Evolutionary conservation across 2,329 filamentous ascomycete genomes (phyloP).

Genomic region (Diaporthe vexans): DNA sequence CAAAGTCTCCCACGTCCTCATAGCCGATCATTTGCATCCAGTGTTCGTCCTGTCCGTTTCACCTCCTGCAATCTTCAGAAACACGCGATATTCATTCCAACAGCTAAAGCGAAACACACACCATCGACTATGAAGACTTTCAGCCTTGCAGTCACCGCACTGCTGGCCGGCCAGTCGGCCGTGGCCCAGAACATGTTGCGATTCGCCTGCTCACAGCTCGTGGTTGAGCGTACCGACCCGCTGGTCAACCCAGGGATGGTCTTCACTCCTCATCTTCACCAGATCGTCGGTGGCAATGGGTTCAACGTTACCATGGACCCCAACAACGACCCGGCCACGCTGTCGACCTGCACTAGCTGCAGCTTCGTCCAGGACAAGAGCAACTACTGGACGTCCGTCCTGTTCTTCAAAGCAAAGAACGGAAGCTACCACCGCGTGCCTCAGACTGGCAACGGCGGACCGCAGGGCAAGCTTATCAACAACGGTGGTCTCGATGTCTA

Average conservation of each 20-base stretch:
- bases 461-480: conserved; percentile 58
- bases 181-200: conserved; percentile 59
- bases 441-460: conserved; percentile 60
- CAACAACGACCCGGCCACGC: conserved; percentile 49
- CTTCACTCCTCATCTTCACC: conserved; percentile 62
- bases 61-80: neutral
- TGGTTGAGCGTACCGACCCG: conserved; percentile 61
- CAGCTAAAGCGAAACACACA: neutral
- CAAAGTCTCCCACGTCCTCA: neutral
- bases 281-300: conserved; percentile 61
- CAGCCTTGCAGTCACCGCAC: conserved; percentile 47
- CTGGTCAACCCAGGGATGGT: conserved; percentile 60
- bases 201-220: conserved; percentile 63
- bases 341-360: conserved; percentile 59
- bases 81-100: neutral
- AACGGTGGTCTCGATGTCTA: conserved; percentile 61
- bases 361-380: conserved; percentile 59
- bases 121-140: conserved; percentile 47
- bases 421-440: conserved; percentile 59
- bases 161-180: conserved; percentile 46
- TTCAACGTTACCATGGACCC: conserved; percentile 61
- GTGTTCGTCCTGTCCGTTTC: neutral
- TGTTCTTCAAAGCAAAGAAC: conserved; percentile 61
- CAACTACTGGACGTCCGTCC: conserved; percentile 63
- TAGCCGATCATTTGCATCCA: conserved; percentile 14